These are phyloP conservation scores for Solanum clarkiae DNA, from an alignment of 257 asterid genomes.

Conservation along the genomic window DNA sequence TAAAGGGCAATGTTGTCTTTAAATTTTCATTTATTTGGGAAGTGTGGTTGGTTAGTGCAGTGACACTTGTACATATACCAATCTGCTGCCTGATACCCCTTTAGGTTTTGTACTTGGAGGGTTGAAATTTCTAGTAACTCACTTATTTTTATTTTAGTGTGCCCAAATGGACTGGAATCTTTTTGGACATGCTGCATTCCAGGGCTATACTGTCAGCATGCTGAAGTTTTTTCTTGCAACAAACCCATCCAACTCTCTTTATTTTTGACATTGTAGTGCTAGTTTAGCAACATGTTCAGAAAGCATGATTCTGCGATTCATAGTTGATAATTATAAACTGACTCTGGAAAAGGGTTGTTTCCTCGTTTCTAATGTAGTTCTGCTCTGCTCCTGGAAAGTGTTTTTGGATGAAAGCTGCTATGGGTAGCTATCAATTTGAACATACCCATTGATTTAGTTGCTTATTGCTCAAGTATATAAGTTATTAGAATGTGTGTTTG, in stretches of 20 bases:
- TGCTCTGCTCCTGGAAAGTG: background rate
- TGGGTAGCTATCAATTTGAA: background rate
- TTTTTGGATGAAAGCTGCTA: background rate
- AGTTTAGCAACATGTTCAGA: background rate
- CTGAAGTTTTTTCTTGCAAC: background rate
- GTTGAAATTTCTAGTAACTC: background rate
- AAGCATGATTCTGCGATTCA: background rate
- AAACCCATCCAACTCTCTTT: background rate
- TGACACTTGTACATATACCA: background rate
- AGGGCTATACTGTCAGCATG: background rate
- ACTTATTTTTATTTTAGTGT: background rate
- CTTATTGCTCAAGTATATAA: background rate
- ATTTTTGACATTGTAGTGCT: background rate
- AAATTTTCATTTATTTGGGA: background rate
- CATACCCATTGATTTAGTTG: background rate
- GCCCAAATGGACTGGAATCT: background rate
- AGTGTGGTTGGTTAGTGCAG: background rate
- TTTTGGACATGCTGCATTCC: background rate
- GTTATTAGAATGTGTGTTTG: background rate
- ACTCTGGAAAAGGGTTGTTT: background rate
- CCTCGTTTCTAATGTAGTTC: background rate
- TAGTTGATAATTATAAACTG: background rate
- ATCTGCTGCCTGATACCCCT: background rate
- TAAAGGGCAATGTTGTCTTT: background rate
- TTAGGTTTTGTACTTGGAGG: background rate